These are phyloP conservation scores for Exophiala aquamarina DNA, from an alignment of 2,329 filamentous ascomycete species.

Conservation along the genomic window DNA sequence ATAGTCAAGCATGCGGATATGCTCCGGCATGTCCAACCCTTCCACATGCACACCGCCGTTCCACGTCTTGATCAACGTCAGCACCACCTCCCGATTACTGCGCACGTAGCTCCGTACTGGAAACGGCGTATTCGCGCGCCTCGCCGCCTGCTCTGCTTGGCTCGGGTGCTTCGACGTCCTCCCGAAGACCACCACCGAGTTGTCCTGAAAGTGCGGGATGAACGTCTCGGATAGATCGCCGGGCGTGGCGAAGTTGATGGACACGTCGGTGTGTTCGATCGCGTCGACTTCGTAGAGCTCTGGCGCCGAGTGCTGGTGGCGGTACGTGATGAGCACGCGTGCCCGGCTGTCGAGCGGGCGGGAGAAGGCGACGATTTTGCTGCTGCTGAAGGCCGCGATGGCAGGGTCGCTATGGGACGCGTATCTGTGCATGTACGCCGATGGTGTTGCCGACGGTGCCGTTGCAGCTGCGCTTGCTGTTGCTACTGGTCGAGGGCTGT, in stretches of 20 bases:
- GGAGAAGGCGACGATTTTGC: not conserved
- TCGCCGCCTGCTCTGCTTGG: too few species aligned
- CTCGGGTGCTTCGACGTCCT: too few species aligned
- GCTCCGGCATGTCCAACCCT: not conserved
- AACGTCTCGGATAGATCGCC: constrained; percentile 5
- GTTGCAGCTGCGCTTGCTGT: too few species aligned
- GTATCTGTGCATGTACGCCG: too few species aligned
- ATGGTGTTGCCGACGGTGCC: too few species aligned
- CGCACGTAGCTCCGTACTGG: not conserved
- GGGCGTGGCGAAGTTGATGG: not conserved
- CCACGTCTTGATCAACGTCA: not conserved
- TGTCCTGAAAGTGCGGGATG: constrained; percentile 1
- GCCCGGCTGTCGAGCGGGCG: not conserved
- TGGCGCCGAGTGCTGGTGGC: not conserved
- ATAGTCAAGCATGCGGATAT: not conserved
- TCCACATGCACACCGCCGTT: not conserved
- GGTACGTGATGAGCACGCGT: constrained; percentile 1
- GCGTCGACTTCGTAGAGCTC: not conserved
- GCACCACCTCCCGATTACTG: constrained; percentile 1
- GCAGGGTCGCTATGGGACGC: not conserved
- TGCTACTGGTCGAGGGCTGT: not conserved
- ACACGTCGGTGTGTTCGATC: not conserved
- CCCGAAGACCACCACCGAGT: not conserved
- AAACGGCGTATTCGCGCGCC: not conserved
- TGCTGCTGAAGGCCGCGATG: not conserved